Evolutionary conservation across 202 grass and related monocot genomes (phyloP), one percentile per base, ranked within the genome.

Genomic region (Zoysia matrella): DNA sequence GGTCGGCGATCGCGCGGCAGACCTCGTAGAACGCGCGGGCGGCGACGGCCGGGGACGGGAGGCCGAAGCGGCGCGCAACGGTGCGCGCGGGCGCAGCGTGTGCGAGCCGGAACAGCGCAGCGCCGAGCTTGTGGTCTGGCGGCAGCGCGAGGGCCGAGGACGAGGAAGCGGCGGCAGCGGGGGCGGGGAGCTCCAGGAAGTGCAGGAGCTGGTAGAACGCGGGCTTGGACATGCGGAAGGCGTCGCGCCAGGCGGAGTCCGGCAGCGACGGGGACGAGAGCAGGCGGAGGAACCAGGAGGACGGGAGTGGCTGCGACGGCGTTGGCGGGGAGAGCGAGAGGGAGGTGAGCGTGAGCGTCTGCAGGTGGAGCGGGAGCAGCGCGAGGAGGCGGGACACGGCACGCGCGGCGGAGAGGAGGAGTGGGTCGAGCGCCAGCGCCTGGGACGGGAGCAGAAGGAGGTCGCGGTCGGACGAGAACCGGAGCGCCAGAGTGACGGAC

Each of bases 11-110:
- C 3, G 92, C 90, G 48, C 80, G 90, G 92, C 88, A 91, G 44
- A 98, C 92, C 84, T 93, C 88, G 78, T 98, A 98, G 87, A 98
- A 98, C 0, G 90, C 90, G 22, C 85, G 89, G 16, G 87, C 88
- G 8, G 92, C 92, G 7, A 40, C 62, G 50, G 83, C 74, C 0
- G 92, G 89, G 2, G 89, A 88, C 1, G 89, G 86, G 54, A 98
- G 87, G 8, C 90, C 95, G 57, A 98, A 98, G 7, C 95, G 92
- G 81, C 90, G 77, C 30, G 92, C 90, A 10, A 98, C 81, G 70
- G 79, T 73, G 13, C 79, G 86, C 2, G 86, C 88, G 0, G 88
- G 88, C 0, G 86, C 88, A 3, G 82, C 92, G 73, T 98, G 95
- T 5, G 92, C 92, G 11, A 98, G 90, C 16, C 95, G 95, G 85